Evolutionary conservation across 768 basidiomycete species (phyloP).

Genomic region (Phanerochaete carnosa): DNA sequence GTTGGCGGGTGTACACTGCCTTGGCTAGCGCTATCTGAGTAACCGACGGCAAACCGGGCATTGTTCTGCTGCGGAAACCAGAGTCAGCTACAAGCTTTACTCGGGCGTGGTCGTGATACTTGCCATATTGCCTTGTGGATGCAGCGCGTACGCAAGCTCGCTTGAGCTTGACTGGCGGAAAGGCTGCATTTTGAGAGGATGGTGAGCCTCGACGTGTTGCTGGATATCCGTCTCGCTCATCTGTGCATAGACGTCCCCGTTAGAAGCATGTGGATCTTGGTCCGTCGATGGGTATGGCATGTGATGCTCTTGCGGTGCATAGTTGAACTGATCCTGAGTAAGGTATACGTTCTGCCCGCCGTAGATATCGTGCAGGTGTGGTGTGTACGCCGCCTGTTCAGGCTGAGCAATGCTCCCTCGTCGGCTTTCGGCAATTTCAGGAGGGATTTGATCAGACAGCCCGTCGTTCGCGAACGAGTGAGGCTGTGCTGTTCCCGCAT

Average conservation of each 20-base stretch:
- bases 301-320: neutral
- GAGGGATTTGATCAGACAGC: neutral
- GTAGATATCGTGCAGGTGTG: neutral
- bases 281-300: neutral
- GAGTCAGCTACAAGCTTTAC: neutral
- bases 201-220: neutral
- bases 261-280: neutral
- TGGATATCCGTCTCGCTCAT: neutral
- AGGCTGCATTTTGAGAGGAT: neutral
- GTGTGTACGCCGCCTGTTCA: neutral
- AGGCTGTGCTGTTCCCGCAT: conserved; percentile 10
- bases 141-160: conserved; percentile 11
- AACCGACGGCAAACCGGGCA: neutral
- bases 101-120: neutral
- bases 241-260: neutral
- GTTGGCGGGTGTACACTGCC: neutral
- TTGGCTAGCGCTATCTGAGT: neutral
- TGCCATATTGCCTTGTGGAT: neutral
- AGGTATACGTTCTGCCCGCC: neutral
- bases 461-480: neutral
- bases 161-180: neutral
- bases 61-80: neutral
- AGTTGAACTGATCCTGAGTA: neutral
- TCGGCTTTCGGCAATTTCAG: neutral
- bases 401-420: neutral